Base-by-base conservation (phyloP, 2,329 filamentous ascomycete species). In the Venturia effusa region DNA sequence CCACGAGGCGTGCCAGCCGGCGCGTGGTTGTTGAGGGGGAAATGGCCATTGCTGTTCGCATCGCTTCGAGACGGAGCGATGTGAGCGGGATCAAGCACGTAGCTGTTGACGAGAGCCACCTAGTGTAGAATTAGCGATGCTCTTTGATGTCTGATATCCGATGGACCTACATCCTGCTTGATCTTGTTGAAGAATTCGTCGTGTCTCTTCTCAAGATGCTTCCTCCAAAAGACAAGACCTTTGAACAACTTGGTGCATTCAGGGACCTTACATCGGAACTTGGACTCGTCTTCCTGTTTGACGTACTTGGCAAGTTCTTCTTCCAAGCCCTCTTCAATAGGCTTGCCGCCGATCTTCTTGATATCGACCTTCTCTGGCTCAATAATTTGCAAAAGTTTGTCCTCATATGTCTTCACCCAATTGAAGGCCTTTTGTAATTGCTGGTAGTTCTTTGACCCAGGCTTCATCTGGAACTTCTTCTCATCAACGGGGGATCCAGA, bases 321-420 rank as follows among this genome's bases (percentile, higher is more conserved):
- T 67, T 92, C 87, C 7, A 97, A 72, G 1, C 90, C 92, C 68
- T 97, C 92, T 4, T 97, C 91, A 0, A 91, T 79, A 1, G 89
- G 84, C 72, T 91, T 92, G 22, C 94, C 94, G 61, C 95, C 94
- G 32, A 97, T 83, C 77, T 97, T 97, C 74, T 87, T 87, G 51
- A 97, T 80, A 71, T 97, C 92, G 30, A 89, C 89, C 61, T 87
- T 86, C 63, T 94, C 90, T 0, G 94, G 94, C 68, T 97, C 93
- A 17, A 99, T 81, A 59, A 97, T 89, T 74, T 97, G 92, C 73
- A 90, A 80, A 61, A 99, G 83, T 78, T 99, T 99, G 72, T 99
- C 94, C 73, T 99, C 94, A 71, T 96, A 99, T 0, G 94, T 97
- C 79, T 89, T 95, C 66, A 99, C 95, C 94, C 95, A 99, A 72